phyloP scores from a whole-genome alignment of 495 filamentous ascomycete genomes.

The Penicillium herquei region DNA sequence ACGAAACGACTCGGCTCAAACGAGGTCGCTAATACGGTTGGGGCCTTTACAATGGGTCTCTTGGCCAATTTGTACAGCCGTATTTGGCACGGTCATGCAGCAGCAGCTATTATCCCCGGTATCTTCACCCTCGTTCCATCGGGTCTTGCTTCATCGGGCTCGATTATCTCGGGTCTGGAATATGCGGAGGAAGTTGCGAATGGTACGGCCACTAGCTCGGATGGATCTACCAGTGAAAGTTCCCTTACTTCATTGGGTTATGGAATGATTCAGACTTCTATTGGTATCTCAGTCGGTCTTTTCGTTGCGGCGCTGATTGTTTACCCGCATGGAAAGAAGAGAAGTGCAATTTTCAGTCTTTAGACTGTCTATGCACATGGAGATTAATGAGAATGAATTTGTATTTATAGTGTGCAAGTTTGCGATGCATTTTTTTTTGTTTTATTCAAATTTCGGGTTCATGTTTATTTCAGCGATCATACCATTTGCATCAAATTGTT shows the following conservation, averaged over 20 bases:
- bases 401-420: neutral
- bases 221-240: slow-evolving; percentile 9
- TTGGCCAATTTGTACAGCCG: slow-evolving; percentile 83
- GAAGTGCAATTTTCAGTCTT: slow-evolving; percentile 81
- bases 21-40: slow-evolving; percentile 77
- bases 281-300: slow-evolving; percentile 83
- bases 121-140: slow-evolving; percentile 92
- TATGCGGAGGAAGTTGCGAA: slow-evolving; percentile 66
- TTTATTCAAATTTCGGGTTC: too few relatives aligned
- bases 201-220: slow-evolving; percentile 2
- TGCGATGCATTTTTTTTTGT: too few relatives aligned
- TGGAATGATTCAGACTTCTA: slow-evolving; percentile 82
- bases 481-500: too few relatives aligned
- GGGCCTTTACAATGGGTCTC: slow-evolving; percentile 78
- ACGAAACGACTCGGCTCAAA: slow-evolving; percentile 65
- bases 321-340: slow-evolving; percentile 78
- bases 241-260: slow-evolving; percentile 47
- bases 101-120: slow-evolving; percentile 82
- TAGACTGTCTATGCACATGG: slow-evolving; percentile 30
- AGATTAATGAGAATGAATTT: neutral
- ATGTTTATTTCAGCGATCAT: too few relatives aligned
- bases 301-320: slow-evolving; percentile 78
- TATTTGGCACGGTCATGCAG: slow-evolving; percentile 74
- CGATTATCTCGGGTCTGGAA: slow-evolving; percentile 72
- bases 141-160: slow-evolving; percentile 76